Evolutionary conservation across 2,329 filamentous ascomycete species (phyloP).

Genomic region (Talaromyces pinophilus): DNA sequence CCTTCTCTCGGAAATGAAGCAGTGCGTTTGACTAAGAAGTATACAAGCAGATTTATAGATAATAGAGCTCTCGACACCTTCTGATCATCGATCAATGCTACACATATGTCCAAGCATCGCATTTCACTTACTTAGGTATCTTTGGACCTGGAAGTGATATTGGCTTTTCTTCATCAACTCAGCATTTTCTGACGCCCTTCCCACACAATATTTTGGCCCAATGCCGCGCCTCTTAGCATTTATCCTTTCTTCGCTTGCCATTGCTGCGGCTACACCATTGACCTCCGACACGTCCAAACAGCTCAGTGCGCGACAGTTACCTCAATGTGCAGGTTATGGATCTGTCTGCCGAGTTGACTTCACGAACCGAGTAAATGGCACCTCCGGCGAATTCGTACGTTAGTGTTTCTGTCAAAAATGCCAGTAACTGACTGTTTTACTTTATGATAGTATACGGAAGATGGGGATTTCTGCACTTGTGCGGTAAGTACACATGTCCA

Average conservation of each 20-base stretch:
- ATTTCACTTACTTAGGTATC: not conserved
- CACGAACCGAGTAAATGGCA: not conserved
- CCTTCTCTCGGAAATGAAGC: not conserved
- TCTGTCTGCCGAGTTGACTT: constrained; percentile 8
- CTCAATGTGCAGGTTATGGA: constrained; percentile 9
- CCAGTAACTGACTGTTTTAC: not conserved
- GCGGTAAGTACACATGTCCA: not conserved
- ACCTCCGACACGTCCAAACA: not conserved
- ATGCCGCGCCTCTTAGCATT: constrained; percentile 3
- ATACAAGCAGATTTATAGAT: not conserved
- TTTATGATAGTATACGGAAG: constrained; percentile 5
- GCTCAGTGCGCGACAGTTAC: not conserved
- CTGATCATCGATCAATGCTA: not conserved
- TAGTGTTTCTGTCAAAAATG: not conserved
- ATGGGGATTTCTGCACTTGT: constrained; percentile 14
- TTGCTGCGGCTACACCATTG: not conserved
- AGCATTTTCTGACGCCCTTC: not conserved
- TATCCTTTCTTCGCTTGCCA: not conserved
- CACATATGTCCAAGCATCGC: not conserved
- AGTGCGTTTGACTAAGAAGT: not conserved
- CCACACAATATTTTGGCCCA: not conserved
- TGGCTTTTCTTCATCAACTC: not conserved
- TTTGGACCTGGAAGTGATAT: not conserved
- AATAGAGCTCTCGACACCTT: not conserved
- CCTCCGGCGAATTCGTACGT: not conserved